These are phyloP conservation scores for Elsinoe necatrix DNA, from an alignment of 2,329 filamentous ascomycete genomes.

Conservation along the genomic window DNA sequence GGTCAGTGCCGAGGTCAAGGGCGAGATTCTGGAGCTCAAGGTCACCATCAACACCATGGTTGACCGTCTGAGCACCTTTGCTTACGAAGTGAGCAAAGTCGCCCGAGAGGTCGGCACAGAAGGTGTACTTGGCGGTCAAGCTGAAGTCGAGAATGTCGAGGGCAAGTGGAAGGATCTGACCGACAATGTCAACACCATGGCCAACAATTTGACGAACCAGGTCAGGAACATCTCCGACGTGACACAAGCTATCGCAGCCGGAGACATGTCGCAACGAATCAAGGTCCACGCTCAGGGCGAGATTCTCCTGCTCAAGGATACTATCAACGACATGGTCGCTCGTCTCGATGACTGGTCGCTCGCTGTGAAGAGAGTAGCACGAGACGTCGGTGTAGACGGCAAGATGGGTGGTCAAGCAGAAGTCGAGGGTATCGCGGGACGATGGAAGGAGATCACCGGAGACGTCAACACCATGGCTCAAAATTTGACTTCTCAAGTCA, in stretches of 20 bases:
- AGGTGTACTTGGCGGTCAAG: conserved; percentile 55
- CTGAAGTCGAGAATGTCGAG: conserved; percentile 56
- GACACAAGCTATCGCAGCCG: conserved; percentile 89
- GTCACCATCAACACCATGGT: conserved; percentile 72
- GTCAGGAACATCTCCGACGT: conserved; percentile 89
- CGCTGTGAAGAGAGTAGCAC: conserved; percentile 88
- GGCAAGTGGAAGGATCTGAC: conserved; percentile 60
- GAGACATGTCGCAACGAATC: conserved; percentile 93
- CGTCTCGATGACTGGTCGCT: conserved; percentile 92
- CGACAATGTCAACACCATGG: conserved; percentile 61
- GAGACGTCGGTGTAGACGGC: conserved; percentile 93
- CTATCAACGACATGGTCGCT: conserved; percentile 98
- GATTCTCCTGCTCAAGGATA: conserved; percentile 87
- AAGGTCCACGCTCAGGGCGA: conserved; percentile 92
- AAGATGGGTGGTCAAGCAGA: conserved; percentile 98
- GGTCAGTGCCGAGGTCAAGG: conserved; percentile 44
- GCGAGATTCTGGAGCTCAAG: conserved; percentile 57
- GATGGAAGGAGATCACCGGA: conserved; percentile 97
- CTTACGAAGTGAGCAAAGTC: conserved; percentile 58
- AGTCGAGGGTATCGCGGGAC: conserved; percentile 81
- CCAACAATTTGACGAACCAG: conserved; percentile 54
- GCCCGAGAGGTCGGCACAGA: conserved; percentile 57
- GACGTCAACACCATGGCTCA: conserved; percentile 87
- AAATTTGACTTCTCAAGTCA: conserved; percentile 87
- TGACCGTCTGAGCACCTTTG: conserved; percentile 55